A percentile compares a stretch with the other conserved stretches of the same genome.
These are phyloP conservation scores for Asterionellopsis glacialis DNA, from an alignment of 108 stramenopile species.

Conservation along the genomic window DNA sequence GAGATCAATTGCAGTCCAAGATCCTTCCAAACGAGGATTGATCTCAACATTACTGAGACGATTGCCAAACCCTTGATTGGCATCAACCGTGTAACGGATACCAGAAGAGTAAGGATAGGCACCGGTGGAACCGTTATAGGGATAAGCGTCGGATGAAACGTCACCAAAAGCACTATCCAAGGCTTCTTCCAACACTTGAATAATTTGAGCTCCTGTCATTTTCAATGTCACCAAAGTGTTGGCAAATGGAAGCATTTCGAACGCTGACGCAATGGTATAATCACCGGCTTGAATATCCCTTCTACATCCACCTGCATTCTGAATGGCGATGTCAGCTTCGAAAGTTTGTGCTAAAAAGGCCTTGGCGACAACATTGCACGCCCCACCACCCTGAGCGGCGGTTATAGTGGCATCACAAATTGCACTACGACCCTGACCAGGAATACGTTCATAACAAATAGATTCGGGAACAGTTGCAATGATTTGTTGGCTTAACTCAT, in stretches of 20 bases:
- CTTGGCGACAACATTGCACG: slow-evolving; percentile 43
- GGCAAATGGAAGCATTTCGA: slow-evolving; percentile 27
- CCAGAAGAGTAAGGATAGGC: slow-evolving; percentile 55
- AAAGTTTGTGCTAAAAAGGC: slow-evolving; percentile 27
- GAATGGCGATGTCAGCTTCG: slow-evolving; percentile 37
- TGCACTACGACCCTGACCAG: slow-evolving; percentile 5
- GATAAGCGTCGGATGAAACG: slow-evolving; percentile 31
- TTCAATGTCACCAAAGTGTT: slow-evolving; percentile 29
- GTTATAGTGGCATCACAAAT: slow-evolving; percentile 2
- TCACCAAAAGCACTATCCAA: slow-evolving; percentile 17
- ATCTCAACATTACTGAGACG: slow-evolving; percentile 32
- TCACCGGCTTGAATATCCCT: slow-evolving; percentile 21
- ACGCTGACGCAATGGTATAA: slow-evolving; percentile 21
- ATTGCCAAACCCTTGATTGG: slow-evolving; percentile 8
- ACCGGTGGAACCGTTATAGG: slow-evolving; percentile 22
- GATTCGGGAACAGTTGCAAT: slow-evolving; percentile 15
- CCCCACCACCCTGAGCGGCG: slow-evolving; percentile 20
- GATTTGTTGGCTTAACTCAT: slow-evolving; percentile 2
- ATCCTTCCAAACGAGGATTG: slow-evolving; percentile 25
- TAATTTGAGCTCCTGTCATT: slow-evolving; percentile 33
- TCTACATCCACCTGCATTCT: slow-evolving; percentile 38
- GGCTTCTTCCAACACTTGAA: slow-evolving; percentile 35
- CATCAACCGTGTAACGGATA: slow-evolving; percentile 44
- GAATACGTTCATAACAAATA: slow-evolving; percentile 25
- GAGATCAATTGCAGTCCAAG: slow-evolving; percentile 37